Conservation (phyloP, 129 eudicot species). For the Tagetes erecta region DNA sequence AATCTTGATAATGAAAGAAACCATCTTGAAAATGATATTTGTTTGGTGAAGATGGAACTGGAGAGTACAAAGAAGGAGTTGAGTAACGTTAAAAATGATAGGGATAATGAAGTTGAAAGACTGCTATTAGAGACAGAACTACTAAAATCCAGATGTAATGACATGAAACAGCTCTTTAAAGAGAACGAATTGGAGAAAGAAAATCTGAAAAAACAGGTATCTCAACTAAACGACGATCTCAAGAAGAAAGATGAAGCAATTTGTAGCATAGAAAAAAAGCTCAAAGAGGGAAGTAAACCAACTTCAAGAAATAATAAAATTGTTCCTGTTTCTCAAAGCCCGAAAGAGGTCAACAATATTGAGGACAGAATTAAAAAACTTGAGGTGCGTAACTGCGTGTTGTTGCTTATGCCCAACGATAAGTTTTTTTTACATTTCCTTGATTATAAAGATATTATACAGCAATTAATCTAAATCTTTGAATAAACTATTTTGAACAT, state of each 20-base stretch:
- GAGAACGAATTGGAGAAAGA: constrained; percentile 67
- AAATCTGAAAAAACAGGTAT: constrained; percentile 55
- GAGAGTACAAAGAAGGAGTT: constrained; percentile 46
- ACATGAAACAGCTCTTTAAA: constrained; percentile 39
- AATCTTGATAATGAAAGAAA: constrained; percentile 46
- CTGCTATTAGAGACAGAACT: constrained; percentile 55
- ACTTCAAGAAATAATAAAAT: constrained; percentile 46
- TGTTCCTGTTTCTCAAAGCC: constrained; percentile 35
- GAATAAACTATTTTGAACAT: not conserved
- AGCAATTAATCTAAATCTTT: not conserved
- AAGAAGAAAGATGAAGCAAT: constrained; percentile 74
- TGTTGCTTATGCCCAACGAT: not conserved
- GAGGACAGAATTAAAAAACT: constrained; percentile 72
- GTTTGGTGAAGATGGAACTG: constrained; percentile 43
- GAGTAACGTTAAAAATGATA: constrained; percentile 47
- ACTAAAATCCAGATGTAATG: constrained; percentile 49
- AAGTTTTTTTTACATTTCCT: too few relatives aligned
- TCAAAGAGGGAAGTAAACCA: constrained; percentile 51
- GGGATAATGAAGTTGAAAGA: constrained; percentile 41
- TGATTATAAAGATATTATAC: not conserved
- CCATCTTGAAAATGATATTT: constrained; percentile 38
- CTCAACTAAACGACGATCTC: constrained; percentile 55
- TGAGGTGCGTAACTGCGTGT: constrained; percentile 52
- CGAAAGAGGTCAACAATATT: constrained; percentile 66
- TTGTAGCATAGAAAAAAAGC: constrained; percentile 55